Evolutionary conservation across 2,329 filamentous ascomycete species (phyloP), one percentile per base, ranked within the genome.

Genomic region (Colletotrichum aenigma): DNA sequence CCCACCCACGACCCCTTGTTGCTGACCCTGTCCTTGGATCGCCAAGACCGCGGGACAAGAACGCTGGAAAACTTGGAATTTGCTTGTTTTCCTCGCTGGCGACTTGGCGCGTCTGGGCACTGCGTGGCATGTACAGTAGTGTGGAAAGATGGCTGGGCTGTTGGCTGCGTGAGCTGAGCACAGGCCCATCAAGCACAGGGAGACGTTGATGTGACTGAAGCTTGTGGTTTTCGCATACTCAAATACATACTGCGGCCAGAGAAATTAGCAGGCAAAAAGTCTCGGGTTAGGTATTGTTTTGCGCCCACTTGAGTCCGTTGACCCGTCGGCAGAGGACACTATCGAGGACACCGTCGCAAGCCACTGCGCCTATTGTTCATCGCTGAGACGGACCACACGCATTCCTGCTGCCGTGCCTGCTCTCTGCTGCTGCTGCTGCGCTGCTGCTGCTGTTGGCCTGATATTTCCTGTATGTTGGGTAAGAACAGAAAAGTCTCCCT

Each of bases 41-140:
- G 73, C 73, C 73, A 75, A 75, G 73, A 75, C 73, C 70, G 36
- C 73, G 73, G 73, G 70, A 75, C 73, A 73, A 75, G 73, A 38
- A 21, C 70, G 70, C 70, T 73, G 70, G 70, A 69, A 75, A 73
- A 73, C 73, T 75, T 75, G 73, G 73, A 75, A 75, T 69, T 75
- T 75, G 73, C 73, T 75, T 75, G 70, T 73, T 75, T 75, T 73
- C 55, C 43, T 61, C 68, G 21, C 28, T 73, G 70, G 64, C 64
- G 73, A 73, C 73, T 75, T 75, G 70, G 73, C 73, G 64, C 73
- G 56, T 64, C 70, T 75, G 73, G 73, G 70, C 73, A 28, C 28
- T 52, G 72, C 72, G 68, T 66, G 68, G 52, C 61, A 67, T 65
- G 64, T 36, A 62, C 56, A 26, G 58, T 48, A 48, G 43, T 48